Evolutionary conservation across 202 grass and related monocot genomes (phyloP).

Genomic region (Saccharum hybrid): DNA sequence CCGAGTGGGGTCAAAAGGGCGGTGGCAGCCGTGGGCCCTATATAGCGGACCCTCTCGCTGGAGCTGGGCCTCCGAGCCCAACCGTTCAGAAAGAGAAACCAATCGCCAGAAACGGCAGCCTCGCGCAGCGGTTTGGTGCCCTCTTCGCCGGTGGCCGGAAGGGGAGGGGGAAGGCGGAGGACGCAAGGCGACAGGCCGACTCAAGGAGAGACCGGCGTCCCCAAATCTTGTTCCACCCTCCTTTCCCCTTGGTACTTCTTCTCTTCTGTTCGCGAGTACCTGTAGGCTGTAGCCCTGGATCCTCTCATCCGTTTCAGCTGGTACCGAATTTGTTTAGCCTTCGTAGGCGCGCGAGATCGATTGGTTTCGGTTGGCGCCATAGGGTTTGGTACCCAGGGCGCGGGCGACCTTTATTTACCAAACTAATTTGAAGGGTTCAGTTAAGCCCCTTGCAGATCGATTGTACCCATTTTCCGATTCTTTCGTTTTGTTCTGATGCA

Average conservation of each 20-base stretch:
- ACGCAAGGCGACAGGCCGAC: background rate
- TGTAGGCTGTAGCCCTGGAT: background rate
- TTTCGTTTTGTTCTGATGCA: background rate
- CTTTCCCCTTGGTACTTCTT: background rate
- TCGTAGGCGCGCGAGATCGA: background rate
- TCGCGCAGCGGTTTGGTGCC: background rate
- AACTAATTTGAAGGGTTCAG: background rate
- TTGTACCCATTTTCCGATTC: background rate
- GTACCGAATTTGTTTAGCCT: background rate
- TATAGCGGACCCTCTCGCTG: background rate
- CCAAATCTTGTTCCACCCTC: background rate
- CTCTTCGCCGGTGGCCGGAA: background rate
- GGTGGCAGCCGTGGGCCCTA: background rate
- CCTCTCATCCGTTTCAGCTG: background rate
- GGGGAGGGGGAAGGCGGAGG: background rate
- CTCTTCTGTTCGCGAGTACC: background rate
- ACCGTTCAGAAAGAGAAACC: background rate
- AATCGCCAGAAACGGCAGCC: background rate
- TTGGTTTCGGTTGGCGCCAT: background rate
- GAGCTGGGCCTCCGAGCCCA: background rate
- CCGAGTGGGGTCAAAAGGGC: background rate
- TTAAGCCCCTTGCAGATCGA: conserved; percentile 15
- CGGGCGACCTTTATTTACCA: too few relatives aligned
- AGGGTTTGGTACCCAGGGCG: background rate
- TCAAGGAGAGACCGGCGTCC: background rate